A percentile compares a stretch with the other conserved stretches of the same genome.
Evolutionary conservation across 345 rosid genomes (phyloP).

Genomic region (Bretschneidera sinensis): DNA sequence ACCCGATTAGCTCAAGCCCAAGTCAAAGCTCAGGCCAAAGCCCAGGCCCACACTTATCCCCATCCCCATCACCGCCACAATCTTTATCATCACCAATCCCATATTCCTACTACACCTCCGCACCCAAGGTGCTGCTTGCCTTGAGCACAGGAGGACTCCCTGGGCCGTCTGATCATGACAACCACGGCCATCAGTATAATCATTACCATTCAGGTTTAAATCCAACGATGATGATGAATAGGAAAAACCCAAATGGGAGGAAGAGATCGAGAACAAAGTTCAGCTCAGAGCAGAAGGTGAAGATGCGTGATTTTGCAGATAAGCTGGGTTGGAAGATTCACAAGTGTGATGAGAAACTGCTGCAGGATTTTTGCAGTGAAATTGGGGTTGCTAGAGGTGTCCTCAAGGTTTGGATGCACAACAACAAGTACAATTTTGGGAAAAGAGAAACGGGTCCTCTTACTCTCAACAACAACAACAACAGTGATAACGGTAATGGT

Average conservation of each 20-base stretch:
- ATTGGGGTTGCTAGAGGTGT: slow-evolving; percentile 60
- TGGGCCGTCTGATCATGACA: too few species aligned
- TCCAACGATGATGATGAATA: slow-evolving; percentile 11
- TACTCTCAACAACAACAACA: slow-evolving; percentile 17
- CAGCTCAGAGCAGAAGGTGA: slow-evolving; percentile 59
- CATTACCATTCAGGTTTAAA: slow-evolving; percentile 5
- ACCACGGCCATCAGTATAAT: slow-evolving; percentile 19
- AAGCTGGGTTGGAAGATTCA: slow-evolving; percentile 69
- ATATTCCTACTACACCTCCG: slow-evolving; percentile 54
- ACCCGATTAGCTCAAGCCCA: too few species aligned
- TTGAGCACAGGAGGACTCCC: too few species aligned
- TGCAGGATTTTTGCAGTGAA: slow-evolving; percentile 52
- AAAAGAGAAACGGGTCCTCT: slow-evolving; percentile 28
- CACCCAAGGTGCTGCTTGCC: slow-evolving; percentile 53
- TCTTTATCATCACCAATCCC: slow-evolving; percentile 57
- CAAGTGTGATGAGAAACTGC: slow-evolving; percentile 42
- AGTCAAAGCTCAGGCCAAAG: slow-evolving; percentile 31
- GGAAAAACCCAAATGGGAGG: slow-evolving; percentile 29
- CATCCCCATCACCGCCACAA: slow-evolving; percentile 23
- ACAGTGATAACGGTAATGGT: not conserved
- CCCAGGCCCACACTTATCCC: slow-evolving; percentile 18
- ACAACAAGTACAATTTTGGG: slow-evolving; percentile 48
- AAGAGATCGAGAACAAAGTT: slow-evolving; percentile 69
- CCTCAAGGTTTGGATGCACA: slow-evolving; percentile 88
- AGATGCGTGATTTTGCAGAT: slow-evolving; percentile 66